phyloP scores from a whole-genome alignment of 75 land plant species.

The Selaginella moellendorffii region DNA sequence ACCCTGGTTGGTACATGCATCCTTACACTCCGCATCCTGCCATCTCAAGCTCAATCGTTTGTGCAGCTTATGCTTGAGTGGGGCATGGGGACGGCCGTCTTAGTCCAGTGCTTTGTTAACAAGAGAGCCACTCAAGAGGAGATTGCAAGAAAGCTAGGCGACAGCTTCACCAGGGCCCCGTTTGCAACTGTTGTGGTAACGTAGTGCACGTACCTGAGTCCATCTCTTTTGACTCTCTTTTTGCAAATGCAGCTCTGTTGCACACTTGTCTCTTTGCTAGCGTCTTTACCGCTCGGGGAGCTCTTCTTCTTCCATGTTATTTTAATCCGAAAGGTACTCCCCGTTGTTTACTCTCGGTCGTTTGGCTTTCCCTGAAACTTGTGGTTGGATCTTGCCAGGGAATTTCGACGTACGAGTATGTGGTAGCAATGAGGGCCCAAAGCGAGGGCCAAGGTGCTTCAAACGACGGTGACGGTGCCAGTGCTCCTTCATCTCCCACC shows the following conservation, averaged over 20 bases:
- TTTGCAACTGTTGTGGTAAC: conserved; percentile 78
- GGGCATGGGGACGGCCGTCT: conserved; percentile 64
- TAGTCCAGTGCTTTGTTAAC: conserved; percentile 74
- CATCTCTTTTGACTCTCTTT: no score
- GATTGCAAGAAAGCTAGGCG: conserved; percentile 51
- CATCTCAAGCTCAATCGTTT: not conserved
- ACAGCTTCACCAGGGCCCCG: conserved; percentile 52
- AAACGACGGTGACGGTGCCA: conserved; percentile 38
- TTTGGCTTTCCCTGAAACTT: not conserved
- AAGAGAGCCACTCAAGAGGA: conserved; percentile 34
- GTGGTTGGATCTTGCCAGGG: no score
- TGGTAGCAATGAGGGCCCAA: conserved; percentile 83
- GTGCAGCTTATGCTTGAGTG: conserved; percentile 56
- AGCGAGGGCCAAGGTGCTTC: conserved; percentile 46
- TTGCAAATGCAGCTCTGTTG: conserved; percentile 65
- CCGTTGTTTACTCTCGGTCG: not conserved
- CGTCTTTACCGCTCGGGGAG: conserved; percentile 69
- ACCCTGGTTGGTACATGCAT: conserved; percentile 42
- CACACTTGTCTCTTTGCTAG: conserved; percentile 55
- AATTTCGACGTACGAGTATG: conserved; percentile 91
- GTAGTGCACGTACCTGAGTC: not conserved
- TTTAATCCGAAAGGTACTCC: conserved; percentile 69
- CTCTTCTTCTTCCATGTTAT: conserved; percentile 87
- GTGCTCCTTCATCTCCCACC: conserved; percentile 46
- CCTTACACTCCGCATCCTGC: not conserved